These are phyloP conservation scores for Aspergillus felis DNA, from an alignment of 2,329 filamentous ascomycete genomes.

Conservation along the genomic window DNA sequence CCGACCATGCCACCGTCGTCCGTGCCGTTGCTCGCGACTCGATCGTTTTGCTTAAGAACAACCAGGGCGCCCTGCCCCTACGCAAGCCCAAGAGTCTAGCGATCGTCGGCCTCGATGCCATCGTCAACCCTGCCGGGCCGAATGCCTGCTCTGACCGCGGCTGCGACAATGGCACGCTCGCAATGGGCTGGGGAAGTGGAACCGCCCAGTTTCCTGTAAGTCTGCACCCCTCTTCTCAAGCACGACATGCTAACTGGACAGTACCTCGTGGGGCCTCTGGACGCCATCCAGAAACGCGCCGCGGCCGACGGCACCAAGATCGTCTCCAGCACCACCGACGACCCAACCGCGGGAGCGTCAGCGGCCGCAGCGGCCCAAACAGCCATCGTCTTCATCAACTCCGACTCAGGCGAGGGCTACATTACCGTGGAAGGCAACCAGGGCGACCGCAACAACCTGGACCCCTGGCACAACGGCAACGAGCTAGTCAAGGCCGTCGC, in stretches of 20 bases:
- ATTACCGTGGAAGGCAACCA: slow-evolving; percentile 54
- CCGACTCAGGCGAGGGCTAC: slow-evolving; percentile 48
- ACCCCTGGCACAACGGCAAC: slow-evolving; percentile 11
- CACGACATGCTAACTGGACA: slow-evolving; percentile 3
- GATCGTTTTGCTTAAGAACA: slow-evolving; percentile 49
- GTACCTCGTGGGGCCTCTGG: slow-evolving; percentile 43
- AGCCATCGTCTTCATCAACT: slow-evolving; percentile 49
- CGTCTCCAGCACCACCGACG: slow-evolving; percentile 38
- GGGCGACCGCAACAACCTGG: slow-evolving; percentile 47
- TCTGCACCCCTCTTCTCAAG: not conserved
- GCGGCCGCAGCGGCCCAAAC: slow-evolving; percentile 38
- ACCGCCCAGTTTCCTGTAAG: slow-evolving; percentile 61
- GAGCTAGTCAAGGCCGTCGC: slow-evolving; percentile 53
- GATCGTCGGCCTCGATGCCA: slow-evolving; percentile 50
- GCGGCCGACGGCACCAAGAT: slow-evolving; percentile 40
- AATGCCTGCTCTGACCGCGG: slow-evolving; percentile 58
- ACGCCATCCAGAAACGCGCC: slow-evolving; percentile 39
- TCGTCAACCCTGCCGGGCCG: slow-evolving; percentile 42
- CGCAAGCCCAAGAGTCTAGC: slow-evolving; percentile 45
- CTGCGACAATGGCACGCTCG: slow-evolving; percentile 64
- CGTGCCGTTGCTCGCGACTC: slow-evolving; percentile 43
- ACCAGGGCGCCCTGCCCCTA: slow-evolving; percentile 40
- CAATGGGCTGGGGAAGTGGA: slow-evolving; percentile 73
- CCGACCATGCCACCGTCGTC: slow-evolving; percentile 37
- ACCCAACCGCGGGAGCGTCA: slow-evolving; percentile 30